A percentile compares a stretch with the other conserved stretches of the same genome.
Evolutionary conservation across 371 early-diverging fungal genomes (phyloP).

Genomic region (Syncephalastrum racemosum): DNA sequence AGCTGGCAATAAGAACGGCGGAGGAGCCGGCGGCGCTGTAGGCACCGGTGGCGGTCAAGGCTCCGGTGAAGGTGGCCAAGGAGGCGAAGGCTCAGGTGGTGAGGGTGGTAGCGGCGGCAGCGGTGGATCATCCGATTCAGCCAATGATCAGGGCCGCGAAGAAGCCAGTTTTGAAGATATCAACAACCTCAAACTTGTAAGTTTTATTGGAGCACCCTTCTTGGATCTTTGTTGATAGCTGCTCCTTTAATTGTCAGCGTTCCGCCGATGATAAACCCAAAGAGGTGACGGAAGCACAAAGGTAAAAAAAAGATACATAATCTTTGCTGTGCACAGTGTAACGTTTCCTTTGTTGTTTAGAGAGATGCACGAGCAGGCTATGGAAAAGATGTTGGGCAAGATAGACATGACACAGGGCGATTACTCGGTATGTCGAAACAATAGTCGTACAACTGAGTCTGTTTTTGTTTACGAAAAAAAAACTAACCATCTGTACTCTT

Average conservation of each 20-base stretch:
- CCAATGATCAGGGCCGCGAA: constrained; percentile 60
- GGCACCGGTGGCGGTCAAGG: constrained; percentile 35
- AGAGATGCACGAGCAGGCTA: constrained; percentile 68
- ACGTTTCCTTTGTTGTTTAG: constrained; percentile 21
- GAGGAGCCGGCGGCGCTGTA: constrained; percentile 29
- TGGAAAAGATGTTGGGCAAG: constrained; percentile 62
- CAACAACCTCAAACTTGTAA: constrained; percentile 61
- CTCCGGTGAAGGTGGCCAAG: constrained; percentile 27
- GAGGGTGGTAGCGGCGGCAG: constrained; percentile 38
- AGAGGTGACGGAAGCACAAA: constrained; percentile 59
- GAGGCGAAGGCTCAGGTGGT: constrained; percentile 27
- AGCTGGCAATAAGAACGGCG: constrained; percentile 21
- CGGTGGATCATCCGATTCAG: constrained; percentile 42
- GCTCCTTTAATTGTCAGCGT: constrained; percentile 22
- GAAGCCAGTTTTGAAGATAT: constrained; percentile 70
- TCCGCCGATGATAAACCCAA: constrained; percentile 47
- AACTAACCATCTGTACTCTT: background rate
- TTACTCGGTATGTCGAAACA: constrained; percentile 39
- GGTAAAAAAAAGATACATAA: constrained; percentile 25
- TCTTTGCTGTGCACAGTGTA: background rate
- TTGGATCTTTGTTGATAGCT: constrained; percentile 1
- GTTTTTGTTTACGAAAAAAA: background rate
- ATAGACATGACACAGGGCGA: constrained; percentile 75
- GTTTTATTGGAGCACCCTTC: constrained; percentile 6
- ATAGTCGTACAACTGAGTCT: background rate